These are phyloP conservation scores for Metrosideros polymorpha DNA, from an alignment of 441 rosid species.

Conservation along the genomic window DNA sequence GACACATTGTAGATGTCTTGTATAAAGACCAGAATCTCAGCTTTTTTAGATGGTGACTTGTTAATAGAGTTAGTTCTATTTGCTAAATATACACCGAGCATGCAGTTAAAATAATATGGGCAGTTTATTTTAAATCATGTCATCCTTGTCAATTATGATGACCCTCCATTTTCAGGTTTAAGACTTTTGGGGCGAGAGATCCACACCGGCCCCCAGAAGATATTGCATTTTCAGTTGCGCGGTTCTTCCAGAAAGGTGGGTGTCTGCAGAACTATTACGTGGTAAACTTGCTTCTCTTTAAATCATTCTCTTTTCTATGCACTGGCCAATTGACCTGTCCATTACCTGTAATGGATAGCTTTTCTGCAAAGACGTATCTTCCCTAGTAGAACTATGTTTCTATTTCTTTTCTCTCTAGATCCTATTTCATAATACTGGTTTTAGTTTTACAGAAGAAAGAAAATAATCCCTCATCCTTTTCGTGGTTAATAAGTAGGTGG, in stretches of 20 bases:
- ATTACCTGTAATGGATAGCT: background rate
- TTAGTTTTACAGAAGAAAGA: background rate
- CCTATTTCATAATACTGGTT: background rate
- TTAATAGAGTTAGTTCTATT: background rate
- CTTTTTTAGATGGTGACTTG: background rate
- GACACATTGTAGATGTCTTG: background rate
- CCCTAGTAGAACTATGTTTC: too few relatives aligned
- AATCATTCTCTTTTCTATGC: background rate
- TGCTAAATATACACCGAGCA: background rate
- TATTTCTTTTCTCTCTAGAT: too few relatives aligned
- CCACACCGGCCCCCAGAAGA: conserved; percentile 95
- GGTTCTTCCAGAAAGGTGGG: conserved; percentile 92
- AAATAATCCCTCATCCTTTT: background rate
- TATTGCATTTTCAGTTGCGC: conserved; percentile 82
- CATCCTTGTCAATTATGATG: background rate
- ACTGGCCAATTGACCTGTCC: background rate
- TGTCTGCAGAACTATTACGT: conserved; percentile 84
- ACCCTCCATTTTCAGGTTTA: conserved; percentile 45
- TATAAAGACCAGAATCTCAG: background rate
- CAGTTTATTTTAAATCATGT: background rate
- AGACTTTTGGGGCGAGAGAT: conserved; percentile 80
- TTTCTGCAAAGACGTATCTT: too few relatives aligned
- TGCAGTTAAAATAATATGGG: background rate
- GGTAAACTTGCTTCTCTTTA: conserved; percentile 35
- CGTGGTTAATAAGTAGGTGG: background rate